Evolutionary conservation across 768 basidiomycete species (phyloP).

Genomic region (Candolleomyces efflorescens): DNA sequence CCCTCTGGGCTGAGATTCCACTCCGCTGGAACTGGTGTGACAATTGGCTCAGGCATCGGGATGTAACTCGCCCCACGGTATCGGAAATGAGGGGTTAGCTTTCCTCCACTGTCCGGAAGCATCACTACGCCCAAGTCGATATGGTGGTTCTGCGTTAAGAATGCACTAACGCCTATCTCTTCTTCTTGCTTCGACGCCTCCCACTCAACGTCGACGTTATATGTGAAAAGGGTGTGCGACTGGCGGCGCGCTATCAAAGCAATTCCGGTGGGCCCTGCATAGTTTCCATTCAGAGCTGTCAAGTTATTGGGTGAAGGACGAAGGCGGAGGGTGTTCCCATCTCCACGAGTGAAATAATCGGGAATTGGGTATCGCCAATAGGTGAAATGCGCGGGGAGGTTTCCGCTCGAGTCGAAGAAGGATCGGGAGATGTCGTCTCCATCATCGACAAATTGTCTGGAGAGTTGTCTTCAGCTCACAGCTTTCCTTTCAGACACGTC

Average conservation of each 20-base stretch:
- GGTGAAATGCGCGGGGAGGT: slow-evolving; percentile 23
- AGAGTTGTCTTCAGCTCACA: neutral
- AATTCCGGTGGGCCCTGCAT: slow-evolving; percentile 19
- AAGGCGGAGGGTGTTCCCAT: slow-evolving; percentile 18
- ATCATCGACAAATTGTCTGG: slow-evolving; percentile 15
- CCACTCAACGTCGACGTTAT: slow-evolving; percentile 20
- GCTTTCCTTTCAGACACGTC: too few species aligned
- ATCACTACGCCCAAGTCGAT: slow-evolving; percentile 14
- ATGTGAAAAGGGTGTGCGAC: slow-evolving; percentile 24
- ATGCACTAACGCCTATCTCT: slow-evolving; percentile 26
- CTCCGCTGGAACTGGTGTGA: slow-evolving; percentile 8
- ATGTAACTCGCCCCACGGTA: slow-evolving; percentile 11
- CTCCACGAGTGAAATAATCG: slow-evolving; percentile 13
- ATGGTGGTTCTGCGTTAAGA: slow-evolving; percentile 23
- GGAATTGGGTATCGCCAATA: slow-evolving; percentile 24
- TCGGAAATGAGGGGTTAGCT: slow-evolving; percentile 11
- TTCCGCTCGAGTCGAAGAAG: slow-evolving; percentile 15
- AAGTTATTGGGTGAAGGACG: slow-evolving; percentile 23
- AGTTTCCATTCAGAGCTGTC: slow-evolving; percentile 23
- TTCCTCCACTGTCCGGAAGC: slow-evolving; percentile 5
- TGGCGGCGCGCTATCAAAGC: slow-evolving; percentile 28
- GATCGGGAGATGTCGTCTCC: slow-evolving; percentile 15
- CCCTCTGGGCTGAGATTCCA: neutral
- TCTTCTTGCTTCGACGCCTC: slow-evolving; percentile 17
- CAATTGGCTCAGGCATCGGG: slow-evolving; percentile 8